Evolutionary conservation across 331 rosid genomes (phyloP).

Genomic region (Dryas integrifolia): DNA sequence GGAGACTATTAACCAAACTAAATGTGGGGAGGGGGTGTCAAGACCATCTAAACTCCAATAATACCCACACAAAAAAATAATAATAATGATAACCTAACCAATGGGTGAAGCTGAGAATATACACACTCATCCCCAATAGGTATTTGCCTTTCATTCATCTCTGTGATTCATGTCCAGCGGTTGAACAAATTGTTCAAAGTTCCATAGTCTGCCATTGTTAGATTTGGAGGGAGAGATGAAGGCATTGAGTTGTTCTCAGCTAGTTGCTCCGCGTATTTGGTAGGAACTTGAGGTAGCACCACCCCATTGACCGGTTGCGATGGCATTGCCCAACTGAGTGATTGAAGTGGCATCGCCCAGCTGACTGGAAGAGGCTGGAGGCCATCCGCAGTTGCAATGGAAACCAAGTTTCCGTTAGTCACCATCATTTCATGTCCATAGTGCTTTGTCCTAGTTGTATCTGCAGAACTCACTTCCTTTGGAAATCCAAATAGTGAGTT

Average conservation of each 20-base stretch:
- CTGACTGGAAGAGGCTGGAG: neutral
- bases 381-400: neutral
- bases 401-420: constrained; percentile 8
- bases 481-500: neutral
- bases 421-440: neutral
- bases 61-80: neutral
- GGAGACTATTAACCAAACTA: too few species aligned
- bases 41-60: neutral
- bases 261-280: neutral
- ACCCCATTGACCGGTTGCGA: neutral
- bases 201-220: neutral
- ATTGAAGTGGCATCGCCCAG: constrained; percentile 9
- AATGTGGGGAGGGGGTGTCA: too few species aligned
- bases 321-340: neutral
- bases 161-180: neutral
- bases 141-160: neutral
- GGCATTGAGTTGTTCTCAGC: neutral
- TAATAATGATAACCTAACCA: neutral
- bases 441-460: neutral
- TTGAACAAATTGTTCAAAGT: neutral
- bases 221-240: constrained; percentile 3
- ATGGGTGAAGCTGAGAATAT: constrained; percentile 5
- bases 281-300: neutral
- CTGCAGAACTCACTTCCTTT: neutral
- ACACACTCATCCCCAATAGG: neutral